Conservation (phyloP, 2,329 filamentous ascomycete species). For the Cercospora beticola region DNA sequence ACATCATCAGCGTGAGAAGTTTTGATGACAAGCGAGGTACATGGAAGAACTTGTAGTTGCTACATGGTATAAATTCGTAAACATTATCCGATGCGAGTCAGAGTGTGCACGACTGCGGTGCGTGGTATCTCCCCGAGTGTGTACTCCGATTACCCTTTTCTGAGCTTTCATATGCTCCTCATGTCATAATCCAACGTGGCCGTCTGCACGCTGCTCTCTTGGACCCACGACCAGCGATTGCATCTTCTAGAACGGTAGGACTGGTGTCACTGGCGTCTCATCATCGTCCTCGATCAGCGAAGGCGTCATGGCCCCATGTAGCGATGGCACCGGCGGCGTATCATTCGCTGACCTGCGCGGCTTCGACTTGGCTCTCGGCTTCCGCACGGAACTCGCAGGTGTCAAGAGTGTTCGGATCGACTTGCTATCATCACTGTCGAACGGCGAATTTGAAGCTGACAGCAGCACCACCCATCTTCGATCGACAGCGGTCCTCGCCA, state of each 20-base stretch:
- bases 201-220: background rate
- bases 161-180: background rate
- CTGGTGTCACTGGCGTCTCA: background rate
- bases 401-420: conserved; percentile 6
- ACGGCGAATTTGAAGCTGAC: background rate
- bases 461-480: conserved; percentile 17
- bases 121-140: background rate
- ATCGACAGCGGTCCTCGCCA: conserved; percentile 18
- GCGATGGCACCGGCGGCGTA: background rate
- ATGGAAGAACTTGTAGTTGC: background rate
- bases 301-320: background rate
- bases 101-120: background rate
- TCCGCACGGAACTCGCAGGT: conserved; percentile 2
- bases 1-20: background rate
- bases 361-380: conserved; percentile 1
- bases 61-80: background rate
- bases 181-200: background rate
- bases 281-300: background rate
- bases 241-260: background rate
- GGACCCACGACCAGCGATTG: background rate
- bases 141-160: background rate
- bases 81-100: background rate
- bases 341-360: background rate
- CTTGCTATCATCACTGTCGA: conserved; percentile 3
- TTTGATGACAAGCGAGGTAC: background rate